Percentiles rank a stretch among this genome's conserved stretches.
Evolutionary conservation across 208 protist genomes (phyloP).

Genomic region (Wallacemonas sp.): DNA sequence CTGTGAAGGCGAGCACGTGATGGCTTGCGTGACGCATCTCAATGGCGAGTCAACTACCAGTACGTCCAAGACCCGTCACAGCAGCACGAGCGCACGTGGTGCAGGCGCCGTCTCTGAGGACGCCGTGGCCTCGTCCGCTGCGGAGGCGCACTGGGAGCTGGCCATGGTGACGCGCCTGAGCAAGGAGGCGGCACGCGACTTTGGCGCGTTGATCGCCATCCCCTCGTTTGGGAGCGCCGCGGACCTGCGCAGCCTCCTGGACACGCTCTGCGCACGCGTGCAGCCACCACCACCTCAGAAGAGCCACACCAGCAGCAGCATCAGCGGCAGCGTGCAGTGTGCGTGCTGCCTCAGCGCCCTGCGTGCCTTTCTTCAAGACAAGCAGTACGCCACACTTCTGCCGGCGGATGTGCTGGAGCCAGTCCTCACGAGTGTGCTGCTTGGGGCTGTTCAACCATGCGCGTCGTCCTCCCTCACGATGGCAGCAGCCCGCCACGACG

Average conservation of each 20-base stretch:
- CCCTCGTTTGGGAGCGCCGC: conserved; percentile 11
- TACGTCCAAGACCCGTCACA: neutral
- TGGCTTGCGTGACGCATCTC: neutral
- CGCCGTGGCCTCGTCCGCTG: neutral
- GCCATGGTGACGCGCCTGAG: conserved; percentile 15
- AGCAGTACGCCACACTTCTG: neutral
- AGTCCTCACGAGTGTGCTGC: conserved; percentile 9
- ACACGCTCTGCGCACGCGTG: neutral
- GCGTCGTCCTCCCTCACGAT: neutral
- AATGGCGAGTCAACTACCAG: neutral
- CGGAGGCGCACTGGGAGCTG: neutral
- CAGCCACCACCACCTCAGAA: neutral
- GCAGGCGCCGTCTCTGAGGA: neutral
- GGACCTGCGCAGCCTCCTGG: conserved; percentile 20
- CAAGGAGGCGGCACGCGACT: conserved; percentile 38
- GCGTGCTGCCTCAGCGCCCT: conserved; percentile 19
- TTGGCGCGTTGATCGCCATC: conserved; percentile 22
- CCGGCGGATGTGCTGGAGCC: conserved; percentile 14
- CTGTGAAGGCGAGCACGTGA: conserved; percentile 14
- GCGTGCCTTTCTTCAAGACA: conserved; percentile 20
- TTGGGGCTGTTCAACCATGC: conserved; percentile 16
- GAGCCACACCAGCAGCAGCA: too few relatives aligned
- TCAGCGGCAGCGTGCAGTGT: neutral
- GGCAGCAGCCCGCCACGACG: neutral
- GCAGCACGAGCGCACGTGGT: neutral